phyloP scores from a whole-genome alignment of 495 filamentous ascomycete species.

The Hypoxylon lienhwacheense region DNA sequence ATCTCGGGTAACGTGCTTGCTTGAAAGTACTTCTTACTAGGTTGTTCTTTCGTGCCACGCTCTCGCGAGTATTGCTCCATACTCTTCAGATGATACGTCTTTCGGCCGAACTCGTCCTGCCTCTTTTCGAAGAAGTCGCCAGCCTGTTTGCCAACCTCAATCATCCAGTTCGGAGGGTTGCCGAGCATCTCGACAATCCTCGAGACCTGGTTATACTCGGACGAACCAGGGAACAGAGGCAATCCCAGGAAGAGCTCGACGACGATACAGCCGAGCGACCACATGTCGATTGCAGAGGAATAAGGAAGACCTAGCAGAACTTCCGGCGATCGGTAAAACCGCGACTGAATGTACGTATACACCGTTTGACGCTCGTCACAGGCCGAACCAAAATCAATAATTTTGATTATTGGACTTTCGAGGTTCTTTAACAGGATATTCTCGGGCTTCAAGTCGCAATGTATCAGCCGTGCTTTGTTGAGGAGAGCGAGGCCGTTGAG shows the following conservation, averaged over 20 bases:
- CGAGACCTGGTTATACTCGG: constrained; percentile 98
- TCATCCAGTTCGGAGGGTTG: constrained; percentile 96
- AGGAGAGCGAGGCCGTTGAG: constrained; percentile 88
- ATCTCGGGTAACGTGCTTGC: constrained; percentile 93
- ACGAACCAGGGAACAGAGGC: constrained; percentile 95
- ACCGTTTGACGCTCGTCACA: constrained; percentile 99
- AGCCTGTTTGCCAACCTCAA: constrained; percentile 98
- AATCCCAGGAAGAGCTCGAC: constrained; percentile 96
- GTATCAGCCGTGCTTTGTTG: constrained; percentile 96
- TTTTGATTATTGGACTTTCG: constrained; percentile 99
- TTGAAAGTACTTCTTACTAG: constrained; percentile 99
- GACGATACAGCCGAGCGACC: constrained; percentile 98
- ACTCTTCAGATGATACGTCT: constrained; percentile 88
- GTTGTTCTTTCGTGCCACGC: constrained; percentile 94
- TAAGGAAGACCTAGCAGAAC: constrained; percentile 93
- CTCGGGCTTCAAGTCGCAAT: constrained; percentile 98
- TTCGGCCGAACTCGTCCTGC: constrained; percentile 84
- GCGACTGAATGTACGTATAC: constrained; percentile 98
- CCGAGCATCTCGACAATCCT: constrained; percentile 99
- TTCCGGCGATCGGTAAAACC: constrained; percentile 97
- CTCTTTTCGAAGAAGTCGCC: constrained; percentile 97
- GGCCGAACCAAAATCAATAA: constrained; percentile 98
- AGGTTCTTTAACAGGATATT: constrained; percentile 98
- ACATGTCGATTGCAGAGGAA: constrained; percentile 99
- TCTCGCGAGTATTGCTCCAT: constrained; percentile 98